These are phyloP conservation scores for Boletus barrowsii DNA, from an alignment of 768 basidiomycete genomes.

Conservation along the genomic window DNA sequence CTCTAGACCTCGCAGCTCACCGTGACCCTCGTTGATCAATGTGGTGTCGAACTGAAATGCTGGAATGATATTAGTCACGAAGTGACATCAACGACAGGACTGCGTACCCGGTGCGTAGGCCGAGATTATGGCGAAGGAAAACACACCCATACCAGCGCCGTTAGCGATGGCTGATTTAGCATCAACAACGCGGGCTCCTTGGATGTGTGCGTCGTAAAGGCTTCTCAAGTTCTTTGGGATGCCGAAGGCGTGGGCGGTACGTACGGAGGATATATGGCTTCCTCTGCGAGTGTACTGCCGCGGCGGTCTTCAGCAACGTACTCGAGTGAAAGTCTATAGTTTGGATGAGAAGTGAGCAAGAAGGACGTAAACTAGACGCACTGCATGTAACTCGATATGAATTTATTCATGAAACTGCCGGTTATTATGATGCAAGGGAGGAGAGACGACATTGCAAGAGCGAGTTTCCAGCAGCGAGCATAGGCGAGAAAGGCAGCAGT, in stretches of 20 bases:
- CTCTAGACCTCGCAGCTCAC: conserved; percentile 32
- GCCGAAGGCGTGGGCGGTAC: conserved; percentile 90
- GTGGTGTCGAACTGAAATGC: conserved; percentile 90
- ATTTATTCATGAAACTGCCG: conserved; percentile 69
- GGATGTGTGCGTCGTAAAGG: conserved; percentile 65
- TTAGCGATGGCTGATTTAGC: conserved; percentile 57
- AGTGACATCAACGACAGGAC: neutral
- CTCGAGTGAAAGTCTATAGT: conserved; percentile 57
- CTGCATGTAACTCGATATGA: conserved; percentile 65
- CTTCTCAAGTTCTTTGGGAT: conserved; percentile 60
- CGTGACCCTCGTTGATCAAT: conserved; percentile 59
- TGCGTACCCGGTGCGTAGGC: conserved; percentile 62
- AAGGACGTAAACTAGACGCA: conserved; percentile 34
- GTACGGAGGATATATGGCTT: conserved; percentile 86
- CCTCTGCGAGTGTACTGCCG: conserved; percentile 87
- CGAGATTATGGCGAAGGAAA: conserved; percentile 82
- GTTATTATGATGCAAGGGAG: conserved; percentile 78
- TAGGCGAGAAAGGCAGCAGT: conserved; percentile 73
- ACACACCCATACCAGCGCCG: conserved; percentile 60
- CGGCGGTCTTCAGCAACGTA: conserved; percentile 68
- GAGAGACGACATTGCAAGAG: conserved; percentile 80
- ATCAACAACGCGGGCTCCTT: conserved; percentile 51
- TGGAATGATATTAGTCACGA: conserved; percentile 20
- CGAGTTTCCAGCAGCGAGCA: conserved; percentile 70
- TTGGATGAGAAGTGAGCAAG: neutral